phyloP scores from a whole-genome alignment of 139 green algal genomes.

The Bryopsis sp. region DNA sequence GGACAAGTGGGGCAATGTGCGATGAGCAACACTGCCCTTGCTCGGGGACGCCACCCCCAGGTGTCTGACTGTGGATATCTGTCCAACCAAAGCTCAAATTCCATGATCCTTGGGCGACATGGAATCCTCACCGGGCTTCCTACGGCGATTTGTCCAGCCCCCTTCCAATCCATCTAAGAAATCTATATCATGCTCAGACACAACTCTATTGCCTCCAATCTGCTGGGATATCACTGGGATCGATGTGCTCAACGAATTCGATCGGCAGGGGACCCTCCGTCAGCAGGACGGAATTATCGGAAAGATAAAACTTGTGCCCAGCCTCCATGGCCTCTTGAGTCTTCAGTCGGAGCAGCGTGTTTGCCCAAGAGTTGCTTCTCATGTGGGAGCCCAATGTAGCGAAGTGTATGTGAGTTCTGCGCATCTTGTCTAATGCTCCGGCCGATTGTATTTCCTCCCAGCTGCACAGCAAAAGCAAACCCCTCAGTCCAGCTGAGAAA shows the following conservation, averaged over 20 bases:
- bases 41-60: too few species aligned
- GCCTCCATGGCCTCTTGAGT: slow-evolving; percentile 34
- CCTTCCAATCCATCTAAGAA: too few species aligned
- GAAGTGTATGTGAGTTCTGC: slow-evolving; percentile 64
- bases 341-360: slow-evolving; percentile 39
- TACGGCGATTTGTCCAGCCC: too few species aligned
- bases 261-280: slow-evolving; percentile 47
- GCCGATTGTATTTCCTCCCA: slow-evolving; percentile 46
- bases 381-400: slow-evolving; percentile 41
- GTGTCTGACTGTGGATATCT: too few species aligned
- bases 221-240: background rate
- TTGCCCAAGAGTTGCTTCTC: slow-evolving; percentile 45
- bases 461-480: slow-evolving; percentile 26
- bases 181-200: too few species aligned
- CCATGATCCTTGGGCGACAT: too few species aligned
- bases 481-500: too few species aligned
- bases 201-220: slow-evolving; percentile 2
- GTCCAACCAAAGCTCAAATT: too few species aligned
- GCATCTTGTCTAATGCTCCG: slow-evolving; percentile 45
- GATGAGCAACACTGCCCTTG: too few species aligned
- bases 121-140: too few species aligned
- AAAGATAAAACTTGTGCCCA: slow-evolving; percentile 40
- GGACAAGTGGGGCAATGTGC: too few species aligned
- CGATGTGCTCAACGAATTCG: slow-evolving; percentile 9
- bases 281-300: slow-evolving; percentile 53